phyloP scores from a whole-genome alignment of 2,329 filamentous ascomycete genomes.

The Diplodia intermedia region DNA sequence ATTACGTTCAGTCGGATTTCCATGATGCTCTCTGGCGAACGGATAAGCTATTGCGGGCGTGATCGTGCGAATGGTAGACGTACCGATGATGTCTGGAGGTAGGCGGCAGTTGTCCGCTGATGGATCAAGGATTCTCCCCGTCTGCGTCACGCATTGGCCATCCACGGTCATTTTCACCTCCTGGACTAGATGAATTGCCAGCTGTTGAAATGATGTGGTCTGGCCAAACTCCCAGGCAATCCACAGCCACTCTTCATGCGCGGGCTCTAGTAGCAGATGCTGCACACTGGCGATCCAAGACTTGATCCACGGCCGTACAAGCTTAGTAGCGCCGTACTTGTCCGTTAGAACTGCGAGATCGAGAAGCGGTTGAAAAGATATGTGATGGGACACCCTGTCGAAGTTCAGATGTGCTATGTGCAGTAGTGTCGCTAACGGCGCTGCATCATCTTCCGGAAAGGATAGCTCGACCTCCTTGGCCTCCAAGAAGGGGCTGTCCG shows the following conservation, averaged over 20 bases:
- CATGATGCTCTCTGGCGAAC: not conserved
- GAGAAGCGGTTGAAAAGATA: not conserved
- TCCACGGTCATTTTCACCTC: not conserved
- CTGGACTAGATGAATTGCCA: not conserved
- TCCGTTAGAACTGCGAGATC: constrained; percentile 8
- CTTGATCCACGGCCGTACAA: constrained; percentile 18
- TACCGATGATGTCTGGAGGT: constrained; percentile 18
- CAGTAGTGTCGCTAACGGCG: constrained; percentile 32
- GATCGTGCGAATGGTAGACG: not conserved
- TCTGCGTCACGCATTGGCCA: not conserved
- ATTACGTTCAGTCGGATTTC: not conserved
- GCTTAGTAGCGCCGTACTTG: constrained; percentile 18
- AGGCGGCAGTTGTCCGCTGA: not conserved
- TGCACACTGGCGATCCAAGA: not conserved
- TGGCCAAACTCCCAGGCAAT: constrained; percentile 20
- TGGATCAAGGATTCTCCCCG: constrained; percentile 6
- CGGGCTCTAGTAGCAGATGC: not conserved
- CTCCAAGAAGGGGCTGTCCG: constrained; percentile 2
- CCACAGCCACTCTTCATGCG: constrained; percentile 10
- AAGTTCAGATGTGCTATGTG: constrained; percentile 22
- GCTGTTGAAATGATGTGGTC: not conserved
- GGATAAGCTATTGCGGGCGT: not conserved
- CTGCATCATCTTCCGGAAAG: constrained; percentile 26
- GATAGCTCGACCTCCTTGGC: not conserved
- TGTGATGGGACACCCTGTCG: not conserved